Conservation (phyloP, 768 basidiomycete species). For the Serendipita sp. region DNA sequence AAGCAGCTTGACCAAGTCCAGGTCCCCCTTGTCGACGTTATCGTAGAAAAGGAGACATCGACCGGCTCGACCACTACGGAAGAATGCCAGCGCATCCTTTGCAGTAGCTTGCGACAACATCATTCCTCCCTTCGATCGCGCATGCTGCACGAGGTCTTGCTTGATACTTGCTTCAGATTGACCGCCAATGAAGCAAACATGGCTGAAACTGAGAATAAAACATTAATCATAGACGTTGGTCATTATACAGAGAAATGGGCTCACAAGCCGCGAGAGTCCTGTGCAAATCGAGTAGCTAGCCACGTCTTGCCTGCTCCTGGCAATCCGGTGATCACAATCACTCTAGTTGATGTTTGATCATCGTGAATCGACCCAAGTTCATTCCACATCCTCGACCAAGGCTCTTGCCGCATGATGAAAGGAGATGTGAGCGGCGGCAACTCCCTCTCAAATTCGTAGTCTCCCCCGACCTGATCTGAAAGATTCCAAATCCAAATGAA, state of each 20-base stretch:
- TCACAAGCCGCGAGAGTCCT: background rate
- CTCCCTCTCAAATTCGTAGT: background rate
- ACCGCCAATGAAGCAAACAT: background rate
- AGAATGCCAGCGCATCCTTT: background rate
- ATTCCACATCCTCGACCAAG: background rate
- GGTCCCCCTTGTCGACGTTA: background rate
- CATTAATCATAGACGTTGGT: too few relatives aligned
- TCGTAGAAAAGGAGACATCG: background rate
- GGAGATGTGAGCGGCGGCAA: background rate
- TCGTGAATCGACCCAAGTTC: background rate
- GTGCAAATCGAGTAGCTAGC: background rate
- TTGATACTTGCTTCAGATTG: background rate
- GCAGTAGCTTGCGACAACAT: background rate
- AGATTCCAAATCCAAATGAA: background rate
- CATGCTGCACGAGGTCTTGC: background rate
- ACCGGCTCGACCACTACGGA: background rate
- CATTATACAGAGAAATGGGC: background rate
- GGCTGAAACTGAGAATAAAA: background rate
- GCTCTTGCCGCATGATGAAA: background rate
- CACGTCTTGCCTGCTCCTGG: background rate
- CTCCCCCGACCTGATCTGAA: background rate
- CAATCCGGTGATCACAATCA: background rate
- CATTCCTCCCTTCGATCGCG: background rate
- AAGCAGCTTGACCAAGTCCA: background rate
- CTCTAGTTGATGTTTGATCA: background rate